These are phyloP conservation scores for Cryptococcus neoformans DNA, from an alignment of 1,284 basidiomycete species.

Conservation along the genomic window DNA sequence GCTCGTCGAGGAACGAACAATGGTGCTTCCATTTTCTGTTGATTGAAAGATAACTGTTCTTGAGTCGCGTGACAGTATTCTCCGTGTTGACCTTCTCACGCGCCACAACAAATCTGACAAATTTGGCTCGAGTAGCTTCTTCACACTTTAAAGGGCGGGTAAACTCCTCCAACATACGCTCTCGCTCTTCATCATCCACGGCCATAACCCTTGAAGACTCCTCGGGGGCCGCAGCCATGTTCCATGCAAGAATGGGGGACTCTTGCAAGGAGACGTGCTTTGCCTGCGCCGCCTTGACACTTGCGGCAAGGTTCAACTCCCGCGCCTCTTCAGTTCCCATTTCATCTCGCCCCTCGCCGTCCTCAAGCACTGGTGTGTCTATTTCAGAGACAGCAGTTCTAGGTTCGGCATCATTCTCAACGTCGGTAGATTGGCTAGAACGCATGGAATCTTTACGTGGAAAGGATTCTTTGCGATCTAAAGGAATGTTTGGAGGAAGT, in stretches of 20 bases:
- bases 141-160: conserved; percentile 16
- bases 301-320: conserved; percentile 17
- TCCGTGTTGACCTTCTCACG: conserved; percentile 52
- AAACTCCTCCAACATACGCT: conserved; percentile 15
- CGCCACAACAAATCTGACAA: conserved; percentile 16
- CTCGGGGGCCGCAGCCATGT: conserved; percentile 22
- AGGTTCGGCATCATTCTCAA: conserved; percentile 23
- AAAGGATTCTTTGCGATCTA: conserved; percentile 9
- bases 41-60: conserved; percentile 63
- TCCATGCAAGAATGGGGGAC: conserved; percentile 27
- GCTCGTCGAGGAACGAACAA: conserved; percentile 61
- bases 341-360: background rate
- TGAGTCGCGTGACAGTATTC: conserved; percentile 59
- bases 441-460: conserved; percentile 20
- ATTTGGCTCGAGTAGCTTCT: conserved; percentile 11
- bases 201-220: conserved; percentile 12
- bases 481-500: conserved; percentile 26
- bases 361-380: conserved; percentile 8
- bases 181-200: conserved; percentile 4
- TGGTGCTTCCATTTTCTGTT: conserved; percentile 70
- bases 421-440: conserved; percentile 29
- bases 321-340: conserved; percentile 11
- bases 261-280: conserved; percentile 11
- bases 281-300: conserved; percentile 17
- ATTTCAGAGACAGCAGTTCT: conserved; percentile 17